Evolutionary conservation across 768 basidiomycete genomes (phyloP).

Genomic region (Tubosaeta sp.): DNA sequence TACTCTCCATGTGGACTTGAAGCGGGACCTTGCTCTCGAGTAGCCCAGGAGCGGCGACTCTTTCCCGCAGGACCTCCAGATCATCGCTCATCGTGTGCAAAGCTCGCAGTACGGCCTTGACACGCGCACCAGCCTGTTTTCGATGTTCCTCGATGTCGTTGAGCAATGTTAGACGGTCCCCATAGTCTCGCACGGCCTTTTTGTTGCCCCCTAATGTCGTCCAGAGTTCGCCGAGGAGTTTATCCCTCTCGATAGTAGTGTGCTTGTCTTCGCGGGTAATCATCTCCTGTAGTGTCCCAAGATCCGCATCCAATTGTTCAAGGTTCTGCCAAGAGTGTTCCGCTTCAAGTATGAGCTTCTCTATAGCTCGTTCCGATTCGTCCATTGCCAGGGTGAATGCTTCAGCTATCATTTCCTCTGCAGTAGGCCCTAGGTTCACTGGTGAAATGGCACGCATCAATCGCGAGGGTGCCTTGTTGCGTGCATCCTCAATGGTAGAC

Average conservation of each 20-base stretch:
- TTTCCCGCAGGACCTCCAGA: slow-evolving; percentile 71
- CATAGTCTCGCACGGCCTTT: slow-evolving; percentile 43
- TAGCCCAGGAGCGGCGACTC: slow-evolving; percentile 65
- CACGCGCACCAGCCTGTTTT: slow-evolving; percentile 58
- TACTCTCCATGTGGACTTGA: slow-evolving; percentile 74
- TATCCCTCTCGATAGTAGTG: slow-evolving; percentile 40
- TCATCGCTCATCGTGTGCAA: slow-evolving; percentile 64
- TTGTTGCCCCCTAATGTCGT: slow-evolving; percentile 62
- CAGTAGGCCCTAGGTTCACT: slow-evolving; percentile 31
- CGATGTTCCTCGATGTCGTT: slow-evolving; percentile 53
- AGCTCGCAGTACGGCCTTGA: slow-evolving; percentile 59
- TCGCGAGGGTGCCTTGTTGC: slow-evolving; percentile 23
- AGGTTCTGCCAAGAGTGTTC: slow-evolving; percentile 53
- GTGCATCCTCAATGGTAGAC: slow-evolving; percentile 44
- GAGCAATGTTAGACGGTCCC: slow-evolving; percentile 50
- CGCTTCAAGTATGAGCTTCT: slow-evolving; percentile 63
- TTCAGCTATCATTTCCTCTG: slow-evolving; percentile 43
- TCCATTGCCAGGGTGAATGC: slow-evolving; percentile 65
- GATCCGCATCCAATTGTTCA: slow-evolving; percentile 57
- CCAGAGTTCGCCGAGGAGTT: slow-evolving; percentile 67
- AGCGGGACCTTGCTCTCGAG: slow-evolving; percentile 56
- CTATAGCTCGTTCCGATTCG: slow-evolving; percentile 47
- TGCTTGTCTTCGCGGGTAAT: slow-evolving; percentile 53
- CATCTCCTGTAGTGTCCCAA: slow-evolving; percentile 53
- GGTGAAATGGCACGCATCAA: slow-evolving; percentile 38